These are phyloP conservation scores for Chalaropsis ovoidea DNA, from an alignment of 2,329 filamentous ascomycete genomes.

Conservation along the genomic window DNA sequence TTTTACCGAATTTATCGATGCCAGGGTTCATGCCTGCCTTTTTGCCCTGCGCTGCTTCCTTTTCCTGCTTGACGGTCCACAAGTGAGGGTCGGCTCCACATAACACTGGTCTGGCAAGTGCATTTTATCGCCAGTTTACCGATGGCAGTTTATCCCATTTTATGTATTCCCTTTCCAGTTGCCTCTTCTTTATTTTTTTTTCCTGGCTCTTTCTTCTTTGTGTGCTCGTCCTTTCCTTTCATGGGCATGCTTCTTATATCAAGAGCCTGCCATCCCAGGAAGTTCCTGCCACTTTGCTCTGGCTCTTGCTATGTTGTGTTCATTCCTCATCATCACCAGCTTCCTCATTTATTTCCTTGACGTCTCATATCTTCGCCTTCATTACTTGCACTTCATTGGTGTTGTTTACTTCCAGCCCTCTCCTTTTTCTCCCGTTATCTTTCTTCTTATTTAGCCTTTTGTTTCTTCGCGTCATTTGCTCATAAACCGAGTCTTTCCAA, in stretches of 20 bases:
- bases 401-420: slow-evolving; percentile 4
- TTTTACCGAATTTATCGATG: slow-evolving; percentile 10
- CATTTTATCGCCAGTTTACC: not conserved
- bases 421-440: slow-evolving; percentile 8
- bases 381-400: not conserved
- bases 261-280: slow-evolving; percentile 11
- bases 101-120: not conserved
- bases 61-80: not conserved
- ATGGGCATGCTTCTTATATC: slow-evolving; percentile 15
- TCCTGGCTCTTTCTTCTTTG: slow-evolving; percentile 3
- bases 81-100: slow-evolving; percentile 3
- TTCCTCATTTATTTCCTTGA: slow-evolving; percentile 11
- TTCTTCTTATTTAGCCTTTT: slow-evolving; percentile 1
- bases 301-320: slow-evolving; percentile 2
- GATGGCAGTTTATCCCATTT: not conserved
- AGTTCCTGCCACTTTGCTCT: slow-evolving; percentile 8
- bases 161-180: not conserved
- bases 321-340: slow-evolving; percentile 3
- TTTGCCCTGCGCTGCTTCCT: not conserved
- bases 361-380: not conserved
- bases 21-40: slow-evolving; percentile 1
- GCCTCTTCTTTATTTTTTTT: not conserved
- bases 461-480: not conserved
- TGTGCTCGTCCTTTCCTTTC: slow-evolving; percentile 6
- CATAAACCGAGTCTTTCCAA: not conserved